Base-by-base conservation (phyloP, 371 early-diverging fungal genomes). In the Polyrhizophydium stewartii region DNA sequence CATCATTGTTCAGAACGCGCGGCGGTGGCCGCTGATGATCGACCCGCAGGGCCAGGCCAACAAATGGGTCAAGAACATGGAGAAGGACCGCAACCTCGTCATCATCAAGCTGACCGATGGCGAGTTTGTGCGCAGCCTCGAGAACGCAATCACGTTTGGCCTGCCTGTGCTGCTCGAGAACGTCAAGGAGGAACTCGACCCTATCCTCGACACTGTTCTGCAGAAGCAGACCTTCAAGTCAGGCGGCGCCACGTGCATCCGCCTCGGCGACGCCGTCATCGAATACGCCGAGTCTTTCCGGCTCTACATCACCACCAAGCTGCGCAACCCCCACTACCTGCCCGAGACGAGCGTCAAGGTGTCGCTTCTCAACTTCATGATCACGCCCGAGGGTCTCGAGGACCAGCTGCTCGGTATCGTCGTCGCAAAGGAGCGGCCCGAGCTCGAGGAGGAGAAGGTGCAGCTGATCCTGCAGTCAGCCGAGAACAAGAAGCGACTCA, bases 331-430 rank as follows among this genome's bases (percentile, higher is more conserved):
- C 7, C 83, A 83, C 61, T 83, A 83, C 59, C 59, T 79, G 22
- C 83, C 83, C 0, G 83, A 83, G 60, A 61, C 78, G 1, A 63
- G 72, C 3, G 81, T 81, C 27, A 83, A 83, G 62, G 79, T 83
- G 1, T 78, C 83, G 28, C 63, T 83, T 30, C 75, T 83, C 31
- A 83, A 83, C 67, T 83, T 83, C 58, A 80, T 81, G 81, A 83
- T 83, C 63, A 83, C 81, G 19, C 77, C 78, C 2, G 83, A 81
- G 60, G 83, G 83, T 37, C 57, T 83, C 16, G 83, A 83, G 58
- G 83, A 83, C 56, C 83, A 83, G 64, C 68, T 83, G 10, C 71
- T 83, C n/a, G 83, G 83, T 25, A 79, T 77, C 25, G 83, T 83
- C 1, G 83, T 79, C 0, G 72, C 78, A 0, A 78, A 77, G 56